phyloP scores from a whole-genome alignment of 169 alveolate genomes.

The Plasmodium ovale region DNA sequence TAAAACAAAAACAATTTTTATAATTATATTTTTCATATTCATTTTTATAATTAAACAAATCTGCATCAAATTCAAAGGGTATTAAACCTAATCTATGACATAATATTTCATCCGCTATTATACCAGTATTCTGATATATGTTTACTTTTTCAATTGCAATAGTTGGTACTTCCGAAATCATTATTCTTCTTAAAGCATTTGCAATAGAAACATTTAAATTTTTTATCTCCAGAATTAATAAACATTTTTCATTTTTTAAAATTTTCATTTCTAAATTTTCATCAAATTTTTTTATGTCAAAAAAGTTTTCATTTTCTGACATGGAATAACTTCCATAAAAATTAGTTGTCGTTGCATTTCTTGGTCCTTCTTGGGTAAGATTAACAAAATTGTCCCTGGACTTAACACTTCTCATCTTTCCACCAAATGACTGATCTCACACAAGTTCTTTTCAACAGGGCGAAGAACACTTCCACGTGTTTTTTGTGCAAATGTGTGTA shows the following conservation, averaged over 20 bases:
- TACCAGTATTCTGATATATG: conserved; percentile 90
- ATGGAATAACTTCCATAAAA: conserved; percentile 65
- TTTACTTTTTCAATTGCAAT: conserved; percentile 96
- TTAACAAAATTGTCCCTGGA: conserved; percentile 39
- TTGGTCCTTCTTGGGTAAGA: conserved; percentile 49
- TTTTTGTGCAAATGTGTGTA: background rate
- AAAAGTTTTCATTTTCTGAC: conserved; percentile 44
- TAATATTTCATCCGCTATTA: conserved; percentile 98
- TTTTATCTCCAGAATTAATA: conserved; percentile 85
- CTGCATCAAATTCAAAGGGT: conserved; percentile 97
- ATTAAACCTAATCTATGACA: conserved; percentile 98
- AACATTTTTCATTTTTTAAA: conserved; percentile 77
- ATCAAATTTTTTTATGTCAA: conserved; percentile 60
- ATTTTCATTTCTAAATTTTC: conserved; percentile 78
- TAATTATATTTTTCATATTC: conserved; percentile 78
- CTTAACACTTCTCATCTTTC: conserved; percentile 40
- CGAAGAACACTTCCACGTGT: background rate
- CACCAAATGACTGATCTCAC: background rate
- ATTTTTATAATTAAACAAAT: conserved; percentile 88
- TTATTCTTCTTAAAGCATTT: conserved; percentile 95
- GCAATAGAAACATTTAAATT: conserved; percentile 95
- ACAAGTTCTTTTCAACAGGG: background rate
- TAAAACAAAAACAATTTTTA: conserved; percentile 88
- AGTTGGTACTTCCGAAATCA: conserved; percentile 97
- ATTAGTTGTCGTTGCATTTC: conserved; percentile 71